Evolutionary conservation across 2,329 filamentous ascomycete species (phyloP).

Genomic region (Colletotrichum camelliae): DNA sequence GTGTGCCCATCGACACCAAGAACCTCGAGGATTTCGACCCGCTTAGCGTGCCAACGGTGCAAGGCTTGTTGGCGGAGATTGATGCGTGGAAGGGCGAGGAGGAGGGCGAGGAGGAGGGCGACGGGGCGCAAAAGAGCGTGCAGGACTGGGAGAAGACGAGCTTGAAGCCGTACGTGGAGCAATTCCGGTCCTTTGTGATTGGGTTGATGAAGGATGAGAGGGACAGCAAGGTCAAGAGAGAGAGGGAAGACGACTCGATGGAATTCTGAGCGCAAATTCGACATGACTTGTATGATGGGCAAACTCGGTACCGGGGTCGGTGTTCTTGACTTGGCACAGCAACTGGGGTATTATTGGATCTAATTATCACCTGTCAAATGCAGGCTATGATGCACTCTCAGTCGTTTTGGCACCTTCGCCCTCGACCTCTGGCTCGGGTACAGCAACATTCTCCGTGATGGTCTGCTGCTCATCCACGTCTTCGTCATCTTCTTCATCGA

Average conservation of each 20-base stretch:
- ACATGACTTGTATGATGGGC: conserved; percentile 20
- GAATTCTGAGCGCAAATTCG: conserved; percentile 50
- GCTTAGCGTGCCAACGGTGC: conserved; percentile 86
- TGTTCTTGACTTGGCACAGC: conserved; percentile 4
- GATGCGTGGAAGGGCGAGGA: conserved; percentile 72
- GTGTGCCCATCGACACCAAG: conserved; percentile 87
- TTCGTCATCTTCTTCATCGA: conserved; percentile 30
- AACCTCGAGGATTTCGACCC: conserved; percentile 86
- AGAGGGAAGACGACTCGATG: conserved; percentile 58
- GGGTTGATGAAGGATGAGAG: conserved; percentile 78
- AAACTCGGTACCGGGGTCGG: neutral
- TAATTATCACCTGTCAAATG: conserved; percentile 5
- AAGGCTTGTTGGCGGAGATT: conserved; percentile 81
- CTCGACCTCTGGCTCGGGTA: neutral
- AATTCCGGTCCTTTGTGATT: conserved; percentile 83
- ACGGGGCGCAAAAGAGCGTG: conserved; percentile 42
- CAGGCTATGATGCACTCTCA: conserved; percentile 4
- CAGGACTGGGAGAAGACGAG: conserved; percentile 98
- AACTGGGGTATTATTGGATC: conserved; percentile 9
- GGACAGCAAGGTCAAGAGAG: conserved; percentile 59
- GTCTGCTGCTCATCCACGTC: conserved; percentile 33
- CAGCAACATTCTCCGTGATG: neutral
- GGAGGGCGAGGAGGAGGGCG: conserved; percentile 49
- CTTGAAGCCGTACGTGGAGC: conserved; percentile 89
- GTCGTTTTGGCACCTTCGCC: neutral